These are phyloP conservation scores for Ceratocystis lukuohia DNA, from an alignment of 2,329 filamentous ascomycete genomes.

Conservation along the genomic window DNA sequence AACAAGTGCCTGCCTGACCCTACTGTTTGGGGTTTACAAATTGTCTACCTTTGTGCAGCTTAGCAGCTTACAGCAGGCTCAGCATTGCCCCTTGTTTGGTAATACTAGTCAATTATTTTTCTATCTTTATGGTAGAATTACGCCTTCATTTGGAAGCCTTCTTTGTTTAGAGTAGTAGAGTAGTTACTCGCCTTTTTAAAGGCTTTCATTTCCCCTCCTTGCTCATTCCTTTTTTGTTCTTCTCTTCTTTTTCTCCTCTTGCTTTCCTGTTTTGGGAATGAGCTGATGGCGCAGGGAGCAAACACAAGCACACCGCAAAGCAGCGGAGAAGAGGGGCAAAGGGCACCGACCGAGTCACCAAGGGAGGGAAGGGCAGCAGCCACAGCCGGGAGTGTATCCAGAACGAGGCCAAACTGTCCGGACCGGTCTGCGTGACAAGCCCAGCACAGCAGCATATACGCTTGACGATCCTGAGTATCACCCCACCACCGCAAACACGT, in stretches of 20 bases:
- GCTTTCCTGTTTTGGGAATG: neutral
- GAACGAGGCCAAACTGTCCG: neutral
- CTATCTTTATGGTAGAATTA: neutral
- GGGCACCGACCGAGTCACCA: no score
- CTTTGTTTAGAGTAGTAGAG: neutral
- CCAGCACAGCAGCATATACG: neutral
- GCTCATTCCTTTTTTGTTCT: neutral
- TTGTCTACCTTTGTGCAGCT: neutral
- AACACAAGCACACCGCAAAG: neutral
- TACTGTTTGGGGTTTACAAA: neutral
- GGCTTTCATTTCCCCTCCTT: neutral
- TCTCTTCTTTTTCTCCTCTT: neutral
- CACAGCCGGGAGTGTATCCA: neutral
- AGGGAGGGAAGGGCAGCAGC: neutral
- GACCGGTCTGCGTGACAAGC: neutral
- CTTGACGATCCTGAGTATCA: neutral
- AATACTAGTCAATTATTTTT: neutral
- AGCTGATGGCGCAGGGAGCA: neutral
- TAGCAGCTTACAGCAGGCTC: neutral
- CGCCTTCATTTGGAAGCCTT: conserved; percentile 1
- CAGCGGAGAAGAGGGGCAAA: neutral
- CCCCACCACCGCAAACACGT: neutral
- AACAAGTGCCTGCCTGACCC: neutral
- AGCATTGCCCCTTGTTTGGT: neutral
- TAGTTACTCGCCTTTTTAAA: conserved; percentile 1